These are phyloP conservation scores for Vigna angularis DNA, from an alignment of 306 rosid genomes.

Conservation along the genomic window DNA sequence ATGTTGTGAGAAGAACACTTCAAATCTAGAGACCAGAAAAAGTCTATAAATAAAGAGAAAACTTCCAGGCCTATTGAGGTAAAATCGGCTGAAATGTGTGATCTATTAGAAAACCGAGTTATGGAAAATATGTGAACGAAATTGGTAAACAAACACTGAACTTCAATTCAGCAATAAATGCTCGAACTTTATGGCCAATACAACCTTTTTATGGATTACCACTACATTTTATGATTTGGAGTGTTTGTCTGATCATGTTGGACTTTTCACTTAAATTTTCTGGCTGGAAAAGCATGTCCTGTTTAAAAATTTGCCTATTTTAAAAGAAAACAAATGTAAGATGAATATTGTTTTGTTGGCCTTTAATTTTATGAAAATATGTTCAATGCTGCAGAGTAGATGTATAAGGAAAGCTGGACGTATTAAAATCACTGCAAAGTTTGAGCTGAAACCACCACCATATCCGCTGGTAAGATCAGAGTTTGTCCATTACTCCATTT, in stretches of 20 bases:
- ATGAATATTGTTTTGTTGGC: not conserved
- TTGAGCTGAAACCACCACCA: slow-evolving; percentile 90
- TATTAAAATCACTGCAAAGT: slow-evolving; percentile 54
- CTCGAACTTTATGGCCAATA: slow-evolving; percentile 7
- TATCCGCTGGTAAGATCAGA: slow-evolving; percentile 71
- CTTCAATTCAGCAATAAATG: slow-evolving; percentile 5
- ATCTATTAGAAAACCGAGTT: not conserved
- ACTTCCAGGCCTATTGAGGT: not conserved
- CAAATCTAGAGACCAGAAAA: not conserved
- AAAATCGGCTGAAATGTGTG: not conserved
- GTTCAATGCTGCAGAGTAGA: slow-evolving; percentile 55
- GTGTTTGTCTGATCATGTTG: not conserved
- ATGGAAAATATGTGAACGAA: not conserved
- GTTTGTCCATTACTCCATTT: slow-evolving; percentile 23
- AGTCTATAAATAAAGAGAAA: not conserved
- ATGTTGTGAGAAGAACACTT: not conserved
- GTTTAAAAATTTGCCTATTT: not conserved
- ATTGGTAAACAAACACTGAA: not conserved
- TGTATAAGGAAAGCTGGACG: slow-evolving; percentile 49
- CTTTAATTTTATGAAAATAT: not conserved
- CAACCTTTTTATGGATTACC: not conserved
- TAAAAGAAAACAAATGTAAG: not conserved
- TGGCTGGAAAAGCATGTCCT: not conserved
- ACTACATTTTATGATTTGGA: not conserved
- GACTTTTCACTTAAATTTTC: slow-evolving; percentile 8